These are phyloP conservation scores for Artomyces pyxidatus DNA, from an alignment of 768 basidiomycete species.

Conservation along the genomic window DNA sequence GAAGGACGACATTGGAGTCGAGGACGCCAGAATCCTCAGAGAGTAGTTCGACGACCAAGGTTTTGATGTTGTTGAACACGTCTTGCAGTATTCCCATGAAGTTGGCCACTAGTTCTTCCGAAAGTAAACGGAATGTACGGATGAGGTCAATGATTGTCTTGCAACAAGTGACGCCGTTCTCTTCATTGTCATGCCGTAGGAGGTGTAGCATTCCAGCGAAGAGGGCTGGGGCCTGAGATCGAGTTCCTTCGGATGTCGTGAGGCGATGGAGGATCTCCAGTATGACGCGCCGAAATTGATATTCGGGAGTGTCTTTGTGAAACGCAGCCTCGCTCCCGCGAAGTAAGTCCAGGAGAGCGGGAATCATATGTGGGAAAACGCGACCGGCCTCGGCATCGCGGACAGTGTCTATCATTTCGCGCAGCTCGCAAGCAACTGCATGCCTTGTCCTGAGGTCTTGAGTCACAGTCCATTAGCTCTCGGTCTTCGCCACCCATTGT, in stretches of 20 bases:
- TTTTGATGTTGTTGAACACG: slow-evolving; percentile 64
- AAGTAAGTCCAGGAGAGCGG: slow-evolving; percentile 64
- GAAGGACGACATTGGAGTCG: slow-evolving; percentile 52
- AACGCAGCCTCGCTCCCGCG: slow-evolving; percentile 60
- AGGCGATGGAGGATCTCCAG: slow-evolving; percentile 88
- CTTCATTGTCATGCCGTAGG: slow-evolving; percentile 89
- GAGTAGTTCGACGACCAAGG: slow-evolving; percentile 67
- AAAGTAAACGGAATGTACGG: slow-evolving; percentile 63
- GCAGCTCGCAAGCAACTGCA: slow-evolving; percentile 65
- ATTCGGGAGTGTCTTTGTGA: slow-evolving; percentile 60
- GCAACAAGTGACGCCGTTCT: slow-evolving; percentile 84
- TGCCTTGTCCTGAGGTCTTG: slow-evolving; percentile 67
- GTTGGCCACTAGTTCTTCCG: slow-evolving; percentile 66
- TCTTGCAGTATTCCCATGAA: slow-evolving; percentile 79
- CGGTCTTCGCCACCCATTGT: slow-evolving; percentile 2
- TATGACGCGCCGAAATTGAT: slow-evolving; percentile 78
- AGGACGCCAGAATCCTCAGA: slow-evolving; percentile 51
- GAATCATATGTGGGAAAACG: slow-evolving; percentile 64
- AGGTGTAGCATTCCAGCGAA: slow-evolving; percentile 78
- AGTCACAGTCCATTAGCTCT: not conserved
- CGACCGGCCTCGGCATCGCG: slow-evolving; percentile 66
- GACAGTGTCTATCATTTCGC: slow-evolving; percentile 74
- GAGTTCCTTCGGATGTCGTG: slow-evolving; percentile 71
- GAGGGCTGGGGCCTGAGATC: slow-evolving; percentile 56
- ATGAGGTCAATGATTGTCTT: slow-evolving; percentile 88